Percentiles rank a stretch among this genome's conserved stretches.
Evolutionary conservation across 257 asterid genomes (phyloP).

Genomic region (Lycium barbarum): DNA sequence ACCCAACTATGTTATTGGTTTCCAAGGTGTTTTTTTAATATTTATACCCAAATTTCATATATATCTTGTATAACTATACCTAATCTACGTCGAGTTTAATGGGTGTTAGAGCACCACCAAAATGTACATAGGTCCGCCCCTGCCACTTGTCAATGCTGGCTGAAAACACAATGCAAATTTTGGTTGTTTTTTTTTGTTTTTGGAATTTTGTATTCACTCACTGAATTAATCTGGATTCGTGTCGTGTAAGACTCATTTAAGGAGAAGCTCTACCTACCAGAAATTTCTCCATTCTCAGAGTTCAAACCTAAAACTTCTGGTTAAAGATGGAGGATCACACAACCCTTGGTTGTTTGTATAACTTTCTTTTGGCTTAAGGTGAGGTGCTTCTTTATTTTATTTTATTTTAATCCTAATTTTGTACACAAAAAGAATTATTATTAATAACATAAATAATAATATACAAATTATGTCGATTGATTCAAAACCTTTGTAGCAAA

Average conservation of each 20-base stretch:
- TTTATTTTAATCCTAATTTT: neutral
- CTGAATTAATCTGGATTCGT: neutral
- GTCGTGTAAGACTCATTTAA: neutral
- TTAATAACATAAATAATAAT: neutral
- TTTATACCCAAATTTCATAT: too few relatives aligned
- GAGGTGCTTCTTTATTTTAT: neutral
- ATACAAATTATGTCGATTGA: neutral
- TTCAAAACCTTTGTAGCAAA: slow-evolving; percentile 9
- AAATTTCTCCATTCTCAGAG: too few relatives aligned
- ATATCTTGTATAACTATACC: too few relatives aligned
- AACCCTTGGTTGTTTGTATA: neutral
- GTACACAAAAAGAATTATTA: too few relatives aligned
- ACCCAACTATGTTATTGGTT: too few relatives aligned
- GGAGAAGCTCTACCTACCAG: neutral
- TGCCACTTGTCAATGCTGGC: neutral
- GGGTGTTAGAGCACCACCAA: too few relatives aligned
- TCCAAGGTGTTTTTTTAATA: too few relatives aligned
- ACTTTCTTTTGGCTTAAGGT: neutral
- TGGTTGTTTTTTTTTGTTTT: neutral
- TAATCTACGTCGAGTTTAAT: too few relatives aligned
- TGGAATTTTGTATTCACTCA: neutral
- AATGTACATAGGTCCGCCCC: too few relatives aligned
- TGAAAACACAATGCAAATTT: neutral
- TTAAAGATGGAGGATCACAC: neutral
- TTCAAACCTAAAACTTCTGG: too few relatives aligned